Evolutionary conservation across 106 monocot species (phyloP).

Genomic region (Apostasia ramifera): DNA sequence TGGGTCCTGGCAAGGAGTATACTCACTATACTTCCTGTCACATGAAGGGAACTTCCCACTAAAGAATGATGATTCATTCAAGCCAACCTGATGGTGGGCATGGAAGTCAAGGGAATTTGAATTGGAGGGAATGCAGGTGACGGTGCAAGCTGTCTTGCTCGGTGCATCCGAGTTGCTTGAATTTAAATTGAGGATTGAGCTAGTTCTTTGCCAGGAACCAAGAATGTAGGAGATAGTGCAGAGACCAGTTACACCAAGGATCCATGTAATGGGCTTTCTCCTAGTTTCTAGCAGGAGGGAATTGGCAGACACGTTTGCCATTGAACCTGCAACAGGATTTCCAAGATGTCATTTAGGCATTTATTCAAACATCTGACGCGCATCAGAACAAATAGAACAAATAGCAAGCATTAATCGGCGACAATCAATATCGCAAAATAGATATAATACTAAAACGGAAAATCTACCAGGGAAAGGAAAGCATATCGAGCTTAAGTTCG

Average conservation of each 20-base stretch:
- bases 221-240: constrained; percentile 64
- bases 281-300: constrained; percentile 30
- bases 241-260: constrained; percentile 37
- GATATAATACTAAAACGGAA: too few species aligned
- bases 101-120: neutral
- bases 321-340: constrained; percentile 15
- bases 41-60: constrained; percentile 17
- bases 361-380: neutral
- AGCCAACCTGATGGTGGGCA: constrained; percentile 9
- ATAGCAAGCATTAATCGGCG: too few species aligned
- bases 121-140: neutral
- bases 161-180: neutral
- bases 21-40: constrained; percentile 30
- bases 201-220: constrained; percentile 56
- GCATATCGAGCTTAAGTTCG: too few species aligned
- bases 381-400: too few species aligned
- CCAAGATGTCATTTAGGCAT: neutral
- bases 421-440: too few species aligned
- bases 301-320: constrained; percentile 71
- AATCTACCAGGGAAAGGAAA: too few species aligned
- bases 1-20: constrained; percentile 58
- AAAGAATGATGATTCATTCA: neutral
- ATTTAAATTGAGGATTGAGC: neutral
- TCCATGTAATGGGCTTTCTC: constrained; percentile 30
- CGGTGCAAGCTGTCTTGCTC: neutral